Evolutionary conservation across 2,329 filamentous ascomycete genomes (phyloP).

Genomic region (Fusarium begoniae): DNA sequence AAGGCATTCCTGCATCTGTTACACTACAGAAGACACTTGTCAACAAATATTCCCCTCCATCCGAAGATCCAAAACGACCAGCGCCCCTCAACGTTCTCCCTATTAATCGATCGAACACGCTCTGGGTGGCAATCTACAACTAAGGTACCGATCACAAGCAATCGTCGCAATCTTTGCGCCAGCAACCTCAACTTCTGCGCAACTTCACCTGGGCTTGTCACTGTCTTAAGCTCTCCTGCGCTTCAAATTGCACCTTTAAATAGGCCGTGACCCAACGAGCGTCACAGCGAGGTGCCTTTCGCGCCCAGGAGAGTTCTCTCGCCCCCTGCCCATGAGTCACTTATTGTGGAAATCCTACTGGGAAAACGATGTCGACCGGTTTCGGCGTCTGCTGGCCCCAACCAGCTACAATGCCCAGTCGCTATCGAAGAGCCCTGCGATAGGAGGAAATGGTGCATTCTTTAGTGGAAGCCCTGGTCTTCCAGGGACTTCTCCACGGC

Average conservation of each 20-base stretch:
- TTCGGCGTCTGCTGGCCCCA: constrained; percentile 86
- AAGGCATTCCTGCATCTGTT: neutral
- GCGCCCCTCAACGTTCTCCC: constrained; percentile 9
- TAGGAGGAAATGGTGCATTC: constrained; percentile 48
- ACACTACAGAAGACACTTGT: neutral
- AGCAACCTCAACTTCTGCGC: neutral
- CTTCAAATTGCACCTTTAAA: constrained; percentile 78
- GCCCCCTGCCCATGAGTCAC: constrained; percentile 80
- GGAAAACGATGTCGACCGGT: constrained; percentile 96
- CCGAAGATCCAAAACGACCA: neutral
- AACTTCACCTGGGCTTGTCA: neutral
- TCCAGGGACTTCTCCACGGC: constrained; percentile 60
- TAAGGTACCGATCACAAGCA: constrained; percentile 8
- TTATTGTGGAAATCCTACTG: constrained; percentile 96
- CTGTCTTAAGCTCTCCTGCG: constrained; percentile 44
- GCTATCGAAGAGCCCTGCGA: constrained; percentile 62
- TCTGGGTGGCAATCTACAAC: constrained; percentile 38
- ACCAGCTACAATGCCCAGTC: constrained; percentile 67
- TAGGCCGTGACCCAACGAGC: constrained; percentile 85
- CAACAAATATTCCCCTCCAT: neutral
- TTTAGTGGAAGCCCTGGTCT: constrained; percentile 53
- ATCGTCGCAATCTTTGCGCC: constrained; percentile 22
- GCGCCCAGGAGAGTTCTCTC: constrained; percentile 53
- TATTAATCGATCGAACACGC: constrained; percentile 15
- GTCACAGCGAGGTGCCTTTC: constrained; percentile 86